phyloP scores from a whole-genome alignment of 2,329 filamentous ascomycete species.

The Colletotrichum sp. region DNA sequence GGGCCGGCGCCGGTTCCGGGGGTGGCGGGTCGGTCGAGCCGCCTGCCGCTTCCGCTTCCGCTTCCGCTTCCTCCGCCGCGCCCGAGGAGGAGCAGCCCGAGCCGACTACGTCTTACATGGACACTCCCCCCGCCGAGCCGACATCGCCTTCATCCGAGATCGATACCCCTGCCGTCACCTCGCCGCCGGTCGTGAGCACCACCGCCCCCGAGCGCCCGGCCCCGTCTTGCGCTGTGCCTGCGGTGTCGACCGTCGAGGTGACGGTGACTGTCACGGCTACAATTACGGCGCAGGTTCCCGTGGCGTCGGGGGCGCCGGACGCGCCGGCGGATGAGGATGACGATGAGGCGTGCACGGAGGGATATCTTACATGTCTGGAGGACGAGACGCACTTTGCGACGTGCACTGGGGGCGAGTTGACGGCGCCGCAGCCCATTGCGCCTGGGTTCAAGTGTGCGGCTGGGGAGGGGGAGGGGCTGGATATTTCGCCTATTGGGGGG shows the following conservation, averaged over 20 bases:
- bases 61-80: neutral
- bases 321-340: neutral
- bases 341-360: neutral
- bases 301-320: neutral
- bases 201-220: neutral
- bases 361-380: neutral
- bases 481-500: neutral
- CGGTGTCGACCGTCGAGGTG: constrained; percentile 1
- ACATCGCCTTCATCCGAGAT: neutral
- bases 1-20: neutral
- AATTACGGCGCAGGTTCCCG: neutral
- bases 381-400: constrained; percentile 11
- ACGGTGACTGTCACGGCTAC: constrained; percentile 21
- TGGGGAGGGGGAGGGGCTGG: neutral
- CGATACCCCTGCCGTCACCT: neutral
- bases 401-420: constrained; percentile 12
- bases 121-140: neutral
- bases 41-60: neutral
- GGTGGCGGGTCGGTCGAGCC: neutral
- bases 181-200: neutral
- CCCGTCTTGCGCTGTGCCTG: neutral
- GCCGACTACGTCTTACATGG: neutral
- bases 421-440: constrained; percentile 7
- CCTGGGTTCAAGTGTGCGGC: constrained; percentile 12
- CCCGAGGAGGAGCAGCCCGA: neutral